Percentiles rank a stretch among this genome's conserved stretches.
phyloP scores from a whole-genome alignment of 169 alveolate species.

The Plasmodium gonderi region DNA sequence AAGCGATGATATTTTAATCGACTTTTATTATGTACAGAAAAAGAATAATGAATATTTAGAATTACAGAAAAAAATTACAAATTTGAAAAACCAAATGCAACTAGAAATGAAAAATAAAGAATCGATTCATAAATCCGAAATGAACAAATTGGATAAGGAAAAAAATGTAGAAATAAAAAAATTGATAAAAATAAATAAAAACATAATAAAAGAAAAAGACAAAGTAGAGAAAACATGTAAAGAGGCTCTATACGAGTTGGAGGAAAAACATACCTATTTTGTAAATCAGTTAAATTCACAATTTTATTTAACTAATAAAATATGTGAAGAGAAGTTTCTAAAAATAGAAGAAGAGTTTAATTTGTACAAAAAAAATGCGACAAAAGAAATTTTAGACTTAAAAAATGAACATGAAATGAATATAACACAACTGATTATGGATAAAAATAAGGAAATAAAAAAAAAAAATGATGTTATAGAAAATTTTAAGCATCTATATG shows the following conservation, averaged over 20 bases:
- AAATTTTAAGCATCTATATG: slow-evolving; percentile 1
- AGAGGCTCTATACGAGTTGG: slow-evolving; percentile 53
- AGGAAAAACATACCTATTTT: slow-evolving; percentile 66
- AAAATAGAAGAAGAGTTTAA: slow-evolving; percentile 63
- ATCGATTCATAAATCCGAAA: slow-evolving; percentile 56
- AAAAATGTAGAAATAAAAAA: slow-evolving; percentile 56
- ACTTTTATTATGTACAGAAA: slow-evolving; percentile 55
- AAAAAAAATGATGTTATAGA: slow-evolving; percentile 33
- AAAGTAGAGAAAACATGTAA: slow-evolving; percentile 51
- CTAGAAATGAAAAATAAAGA: slow-evolving; percentile 75
- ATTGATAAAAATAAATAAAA: slow-evolving; percentile 56
- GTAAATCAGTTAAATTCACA: slow-evolving; percentile 72
- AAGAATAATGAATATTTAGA: slow-evolving; percentile 63
- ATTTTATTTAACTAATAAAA: slow-evolving; percentile 72
- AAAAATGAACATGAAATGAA: slow-evolving; percentile 44
- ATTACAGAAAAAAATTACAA: slow-evolving; percentile 50
- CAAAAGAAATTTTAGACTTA: slow-evolving; percentile 26
- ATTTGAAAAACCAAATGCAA: slow-evolving; percentile 61
- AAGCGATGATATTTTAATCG: slow-evolving; percentile 56
- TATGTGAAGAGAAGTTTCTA: slow-evolving; percentile 59
- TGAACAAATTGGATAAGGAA: slow-evolving; percentile 56
- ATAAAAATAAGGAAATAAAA: slow-evolving; percentile 32
- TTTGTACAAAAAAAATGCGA: slow-evolving; percentile 39
- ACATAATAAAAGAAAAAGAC: slow-evolving; percentile 54
- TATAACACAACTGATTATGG: slow-evolving; percentile 10